Evolutionary conservation across 805 yeast genomes (phyloP), one percentile per base, ranked within the genome.

Genomic region (Metschnikowia amazonensis): DNA sequence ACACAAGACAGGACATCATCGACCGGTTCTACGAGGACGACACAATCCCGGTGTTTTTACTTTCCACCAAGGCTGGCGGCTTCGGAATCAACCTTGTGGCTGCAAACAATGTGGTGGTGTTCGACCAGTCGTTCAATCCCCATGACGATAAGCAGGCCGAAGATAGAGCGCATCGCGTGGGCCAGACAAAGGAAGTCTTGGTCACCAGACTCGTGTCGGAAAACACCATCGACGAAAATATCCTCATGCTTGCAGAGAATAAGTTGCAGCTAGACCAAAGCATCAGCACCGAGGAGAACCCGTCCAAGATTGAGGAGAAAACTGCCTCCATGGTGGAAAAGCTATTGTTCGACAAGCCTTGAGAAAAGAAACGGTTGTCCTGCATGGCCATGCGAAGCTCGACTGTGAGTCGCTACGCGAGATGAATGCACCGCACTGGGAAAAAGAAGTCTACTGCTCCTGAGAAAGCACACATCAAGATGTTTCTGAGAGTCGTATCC

Each of bases 61-160:
- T 94, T 36, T 88, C 97, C 9, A 94, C 99, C 3, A 89, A 88
- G 62, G 98, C 99, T 0, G 99, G 99, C 61, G 99, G 99, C 1
- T 94, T 94, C 67, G 99, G 99, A 47, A 94, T 94, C 66, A 94
- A 94, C 60, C 75, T 94, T 57, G 94, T 95, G 1, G 94, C 96
- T 60, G 98, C 99, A 6, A 92, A 89, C 61, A 81, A 84, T 49
- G 99, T 94, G 2, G 75, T 94, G 43, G 86, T 94, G 27, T 90
- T 83, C 60, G 99, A 94, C 62, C 92, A 89, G 62, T 84, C 95
- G 42, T 94, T 94, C 70, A 94, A 94, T 60, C 99, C 99, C 0
- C 99, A 94, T 64, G 99, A 94, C 63, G 99, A 94, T 61, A 86
- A 86, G 60, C 99, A 94, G 69, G 99, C 99, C 1, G 98, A 95